phyloP scores from a whole-genome alignment of 78 protist species.

The Corallochytrium limacisporum region DNA sequence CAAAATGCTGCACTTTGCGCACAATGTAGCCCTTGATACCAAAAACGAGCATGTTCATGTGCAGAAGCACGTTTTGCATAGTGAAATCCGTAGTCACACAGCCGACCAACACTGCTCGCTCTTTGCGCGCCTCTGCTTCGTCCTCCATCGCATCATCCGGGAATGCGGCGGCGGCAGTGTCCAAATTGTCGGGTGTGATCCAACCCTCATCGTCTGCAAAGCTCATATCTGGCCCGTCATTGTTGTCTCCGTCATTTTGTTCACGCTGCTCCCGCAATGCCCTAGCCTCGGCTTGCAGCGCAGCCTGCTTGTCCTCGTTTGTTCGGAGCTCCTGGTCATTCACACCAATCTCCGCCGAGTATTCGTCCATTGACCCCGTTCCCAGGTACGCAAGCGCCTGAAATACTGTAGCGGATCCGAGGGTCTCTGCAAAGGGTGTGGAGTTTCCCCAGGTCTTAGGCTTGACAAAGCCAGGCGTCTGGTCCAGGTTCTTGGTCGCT shows the following conservation, averaged over 20 bases:
- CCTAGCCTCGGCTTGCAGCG: too few relatives aligned
- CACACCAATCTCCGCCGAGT: neutral
- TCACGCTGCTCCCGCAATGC: too few relatives aligned
- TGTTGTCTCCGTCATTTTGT: neutral
- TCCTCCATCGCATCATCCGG: neutral
- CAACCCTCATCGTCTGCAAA: slow-evolving; percentile 55
- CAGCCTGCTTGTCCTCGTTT: too few relatives aligned
- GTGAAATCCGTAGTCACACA: slow-evolving; percentile 71
- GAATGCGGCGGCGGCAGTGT: neutral
- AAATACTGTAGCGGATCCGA: too few relatives aligned
- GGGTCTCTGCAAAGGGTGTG: too few relatives aligned
- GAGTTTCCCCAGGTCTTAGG: too few relatives aligned
- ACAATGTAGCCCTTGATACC: slow-evolving; percentile 51
- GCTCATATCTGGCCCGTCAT: neutral
- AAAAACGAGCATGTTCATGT: slow-evolving; percentile 49
- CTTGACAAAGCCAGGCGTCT: too few relatives aligned
- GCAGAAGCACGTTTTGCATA: slow-evolving; percentile 69
- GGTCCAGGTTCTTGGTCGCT: too few relatives aligned
- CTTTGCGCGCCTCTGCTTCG: slow-evolving; percentile 9
- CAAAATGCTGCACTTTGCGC: slow-evolving; percentile 43
- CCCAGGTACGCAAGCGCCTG: neutral
- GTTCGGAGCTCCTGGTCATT: neutral
- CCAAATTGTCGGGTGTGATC: slow-evolving; percentile 66
- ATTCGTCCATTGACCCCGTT: neutral
- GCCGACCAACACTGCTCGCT: neutral